Base-by-base conservation (phyloP, 176 grass and related monocot species). In the Luzula sylvatica region DNA sequence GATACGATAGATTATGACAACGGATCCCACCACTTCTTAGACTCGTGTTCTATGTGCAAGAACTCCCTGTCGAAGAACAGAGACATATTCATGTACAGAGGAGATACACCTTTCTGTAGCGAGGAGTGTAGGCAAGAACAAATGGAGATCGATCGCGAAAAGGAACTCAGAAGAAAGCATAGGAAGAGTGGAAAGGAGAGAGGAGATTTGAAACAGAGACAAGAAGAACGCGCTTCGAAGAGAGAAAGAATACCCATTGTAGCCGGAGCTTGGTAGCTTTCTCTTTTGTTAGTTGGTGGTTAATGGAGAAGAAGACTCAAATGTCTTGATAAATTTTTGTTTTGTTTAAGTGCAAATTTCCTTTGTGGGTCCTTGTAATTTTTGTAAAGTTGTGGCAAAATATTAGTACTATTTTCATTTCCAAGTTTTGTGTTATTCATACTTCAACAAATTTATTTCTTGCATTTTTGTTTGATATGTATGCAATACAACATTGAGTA, bases 51-150 rank as follows among this genome's bases (percentile, higher is more conserved):
- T 74, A 77, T 87, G 23, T 87, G 77, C 73, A 35, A 38, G 56
- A 87, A 71, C 51, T 53, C 58, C 14, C 69, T 87, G 16, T 47
- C 27, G 0, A 25, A 72, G 14, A 47, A 88, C 66, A 61, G 61
- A 71, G 78, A 79, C 66, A 83, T 83, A 61, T 88, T 79, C 74
- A 88, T 87, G 82, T 86, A 86, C 81, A 67, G 40, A 19, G 87
- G 86, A 0, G 87, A 85, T 57, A 85, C 76, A 1, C 87, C 81
- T 11, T 86, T 93, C 77, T 93, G 87, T 70, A 93, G 81, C 70
- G 70, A 82, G 59, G 76, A 86, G 14, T 93, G 87, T 52, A 68
- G 82, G 3, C 9, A 69, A 58, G 72, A 87, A 61, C 82, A 81
- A 72, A 87, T 87, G 62, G 62, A 87, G 71, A 57, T 68, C 38